Evolutionary conservation across 768 basidiomycete genomes (phyloP), one percentile per base, ranked within the genome.

Genomic region (Hortiboletus campestris): DNA sequence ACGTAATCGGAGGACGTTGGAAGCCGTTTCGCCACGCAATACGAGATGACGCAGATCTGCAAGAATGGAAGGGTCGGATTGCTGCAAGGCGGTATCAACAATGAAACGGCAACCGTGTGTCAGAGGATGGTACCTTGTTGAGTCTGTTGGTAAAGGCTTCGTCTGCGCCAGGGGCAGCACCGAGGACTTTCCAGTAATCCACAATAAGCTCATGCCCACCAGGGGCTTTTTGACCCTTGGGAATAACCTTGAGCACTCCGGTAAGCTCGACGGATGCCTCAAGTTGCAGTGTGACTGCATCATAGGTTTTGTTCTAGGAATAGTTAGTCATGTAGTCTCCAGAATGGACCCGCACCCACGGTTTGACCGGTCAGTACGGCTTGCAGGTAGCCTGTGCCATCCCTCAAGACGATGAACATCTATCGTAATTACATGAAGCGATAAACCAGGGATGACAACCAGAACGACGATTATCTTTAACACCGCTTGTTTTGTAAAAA

Each of bases 31-130:
- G 32, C 94, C 94, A 51, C 97, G 91, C 55, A 99, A 75, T 55
- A 95, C 94, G 46, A 99, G 86, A 71, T 98, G 96, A 17, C 96
- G 85, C 31, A 94, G 82, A 72, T 98, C 95, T 32, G 97, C 94
- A 57, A 89, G 84, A 65, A 92, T 89, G 2, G 89, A 91, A 0
- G 91, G 85, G 63, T 89, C 89, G 16, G 89, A 86, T 84, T 91
- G 84, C 89, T 91, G 59, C 22, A 12, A 31, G 17, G 35, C 58
- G 28, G 50, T 28, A 3, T 57, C 36, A 61, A 46, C 4, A 32
- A 25, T 41, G 39, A 42, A 35, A 9, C 12, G 17, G 34, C 8
- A 11, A 38, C 16, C 13, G 32, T 14, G n/a, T 4, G 16, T 13
- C 19, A 51, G 19, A 41, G 12, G 17, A 40, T 20, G 59, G 70